Base-by-base conservation (phyloP, 129 eudicot genomes). In the Daucus carota region DNA sequence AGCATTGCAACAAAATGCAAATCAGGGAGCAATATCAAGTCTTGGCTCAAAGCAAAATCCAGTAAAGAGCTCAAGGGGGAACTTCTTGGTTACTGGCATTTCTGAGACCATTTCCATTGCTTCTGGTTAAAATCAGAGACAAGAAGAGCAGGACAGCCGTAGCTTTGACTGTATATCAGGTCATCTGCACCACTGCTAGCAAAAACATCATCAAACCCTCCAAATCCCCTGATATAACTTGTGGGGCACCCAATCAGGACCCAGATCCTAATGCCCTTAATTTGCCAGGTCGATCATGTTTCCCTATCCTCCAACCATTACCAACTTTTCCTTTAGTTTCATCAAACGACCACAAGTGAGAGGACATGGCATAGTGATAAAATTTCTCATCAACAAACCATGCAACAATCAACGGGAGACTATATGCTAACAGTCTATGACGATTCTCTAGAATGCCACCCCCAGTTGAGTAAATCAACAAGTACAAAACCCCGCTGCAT, bases 281-380 rank as follows among this genome's bases (percentile, higher is more conserved):
- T 89, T 8, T 86, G 75, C 86, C 99, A 6, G 85, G 88, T 18
- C 99, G 86, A 42, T 94, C 99, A 22, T 77, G 92, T 75, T 91
- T 94, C 73, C 97, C 92, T 10, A 91, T 89, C 99, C 99, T 10
- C 99, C 99, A 46, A 94, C 99, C 96, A 94, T 89, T 10, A 86
- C 86, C 72, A 94, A 77, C 34, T 81, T 82, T 33, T 89, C 97
- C 76, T 87, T 89, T n/a, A 91, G 83, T 77, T 91, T 94, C 99
- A 94, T 91, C 82, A 94, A 70, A 13, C 99, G 89, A 9, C 99
- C 99, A 46, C 99, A 94, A 0, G 99, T 94, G 14, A 94, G 90
- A 17, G 99, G 81, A 63, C 96, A 94, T 0, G 99, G 98, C 28
- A 85, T 96, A 0, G 84, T 54, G 13, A 94, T 77, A 20, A 88